Percentiles rank a stretch among this genome's conserved stretches.
Evolutionary conservation across 768 basidiomycete genomes (phyloP).

Genomic region (Lactifluus echinatus): DNA sequence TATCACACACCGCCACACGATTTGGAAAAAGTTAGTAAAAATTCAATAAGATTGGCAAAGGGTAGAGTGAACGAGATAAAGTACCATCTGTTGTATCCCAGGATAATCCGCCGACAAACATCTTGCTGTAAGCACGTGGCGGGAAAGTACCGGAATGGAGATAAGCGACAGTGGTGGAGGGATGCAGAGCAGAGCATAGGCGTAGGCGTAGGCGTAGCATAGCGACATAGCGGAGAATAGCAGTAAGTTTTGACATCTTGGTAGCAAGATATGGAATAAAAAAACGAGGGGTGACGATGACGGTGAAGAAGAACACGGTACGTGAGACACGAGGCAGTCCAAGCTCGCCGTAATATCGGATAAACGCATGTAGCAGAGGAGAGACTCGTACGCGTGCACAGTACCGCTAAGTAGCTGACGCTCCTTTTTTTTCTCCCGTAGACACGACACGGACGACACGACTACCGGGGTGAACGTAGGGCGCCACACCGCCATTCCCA

Average conservation of each 20-base stretch:
- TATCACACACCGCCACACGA: conserved; percentile 26
- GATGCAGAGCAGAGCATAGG: conserved; percentile 18
- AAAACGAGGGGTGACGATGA: too few species aligned
- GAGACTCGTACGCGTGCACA: conserved; percentile 13
- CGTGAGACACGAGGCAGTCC: conserved; percentile 5
- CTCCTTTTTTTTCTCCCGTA: background rate
- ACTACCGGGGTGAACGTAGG: background rate
- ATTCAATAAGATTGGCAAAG: conserved; percentile 24
- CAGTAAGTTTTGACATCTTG: conserved; percentile 18
- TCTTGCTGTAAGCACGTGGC: conserved; percentile 63
- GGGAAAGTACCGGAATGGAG: conserved; percentile 16
- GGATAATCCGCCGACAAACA: conserved; percentile 99
- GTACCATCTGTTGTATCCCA: conserved; percentile 68
- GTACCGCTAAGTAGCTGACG: conserved; percentile 17
- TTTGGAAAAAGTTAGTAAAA: conserved; percentile 40
- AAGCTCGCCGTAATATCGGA: conserved; percentile 18
- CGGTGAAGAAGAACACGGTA: background rate
- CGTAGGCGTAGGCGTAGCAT: conserved; percentile 18
- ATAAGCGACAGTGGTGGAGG: conserved; percentile 17
- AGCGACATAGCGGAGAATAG: conserved; percentile 19
- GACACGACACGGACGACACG: conserved; percentile 1
- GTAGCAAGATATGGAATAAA: conserved; percentile 18
- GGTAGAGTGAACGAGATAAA: conserved; percentile 29
- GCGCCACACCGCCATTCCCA: background rate
- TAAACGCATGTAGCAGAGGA: conserved; percentile 19